Base-by-base conservation (phyloP, 2,329 filamentous ascomycete genomes). In the Orbilia javanica region DNA sequence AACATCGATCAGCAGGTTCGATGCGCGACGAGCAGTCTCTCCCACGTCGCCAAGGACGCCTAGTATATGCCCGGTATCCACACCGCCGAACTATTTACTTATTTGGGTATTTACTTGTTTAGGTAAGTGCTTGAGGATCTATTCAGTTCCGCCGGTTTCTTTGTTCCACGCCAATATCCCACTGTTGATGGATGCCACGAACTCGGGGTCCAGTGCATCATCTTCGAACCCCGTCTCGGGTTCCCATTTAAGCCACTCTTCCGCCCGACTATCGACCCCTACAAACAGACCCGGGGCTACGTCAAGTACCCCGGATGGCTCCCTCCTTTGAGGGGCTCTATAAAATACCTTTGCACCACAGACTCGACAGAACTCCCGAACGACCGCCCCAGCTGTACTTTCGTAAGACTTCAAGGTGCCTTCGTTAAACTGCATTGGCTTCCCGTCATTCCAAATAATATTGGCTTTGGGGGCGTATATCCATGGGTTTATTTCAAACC, bases 261-360 rank as follows among this genome's bases (percentile, higher is more conserved):
- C 72, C 1, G 50, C 72, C 22, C 72, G 52, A 25, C 72, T 77
- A 10, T 70, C 66, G 10, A 39, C 15, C 1, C 55, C 65, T 7
- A 60, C 66, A 34, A 77, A 64, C 36, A 77, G 20, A 13, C 72
- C 72, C 0, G 44, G 27, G 4, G 65, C 34, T 5, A 77, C 22
- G 62, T 77, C 72, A 11, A 77, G n/a, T 2, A 77, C 72, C 4
- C 66, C 72, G 4, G 27, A 31, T 29, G 34, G 22, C 29, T 63
- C 44, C 27, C 72, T 57, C 27, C 65, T 57, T 27, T 55, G 5
- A 1, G 72, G 72, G 8, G 64, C 39, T 29, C 72, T 70, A 31
- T 65, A 77, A 27, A 66, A 65, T 39, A 70, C 72, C n/a, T 70
- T 77, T 0, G 72, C 72, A 4, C 72, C 72, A 39, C 72, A 77